These are phyloP conservation scores for Zygoascus hellenicus DNA, from an alignment of 1,139 yeast species.

Conservation along the genomic window DNA sequence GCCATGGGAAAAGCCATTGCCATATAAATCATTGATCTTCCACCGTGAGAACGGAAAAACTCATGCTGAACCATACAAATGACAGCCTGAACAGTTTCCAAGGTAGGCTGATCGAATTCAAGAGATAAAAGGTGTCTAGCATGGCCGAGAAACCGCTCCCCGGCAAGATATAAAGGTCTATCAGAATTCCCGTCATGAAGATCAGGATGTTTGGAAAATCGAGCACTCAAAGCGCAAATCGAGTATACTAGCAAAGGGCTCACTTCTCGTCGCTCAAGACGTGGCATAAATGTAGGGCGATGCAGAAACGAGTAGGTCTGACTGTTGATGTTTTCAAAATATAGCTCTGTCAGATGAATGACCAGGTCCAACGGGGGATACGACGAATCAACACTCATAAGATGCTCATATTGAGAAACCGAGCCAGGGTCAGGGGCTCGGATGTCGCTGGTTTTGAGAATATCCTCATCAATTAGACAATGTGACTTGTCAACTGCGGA, in stretches of 20 bases:
- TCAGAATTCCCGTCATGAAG: constrained; percentile 13
- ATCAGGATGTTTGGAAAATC: constrained; percentile 35
- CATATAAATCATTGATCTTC: constrained; percentile 34
- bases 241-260: constrained; percentile 32
- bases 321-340: constrained; percentile 34
- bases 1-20: constrained; percentile 37
- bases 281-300: constrained; percentile 32
- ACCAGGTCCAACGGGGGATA: constrained; percentile 22
- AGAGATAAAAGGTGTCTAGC: constrained; percentile 30
- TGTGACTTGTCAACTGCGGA: neutral
- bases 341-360: constrained; percentile 28
- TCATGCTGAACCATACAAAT: constrained; percentile 34
- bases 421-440: neutral
- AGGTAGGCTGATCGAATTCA: constrained; percentile 33
- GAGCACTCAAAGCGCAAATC: constrained; percentile 35
- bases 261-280: constrained; percentile 28
- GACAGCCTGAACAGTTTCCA: constrained; percentile 36
- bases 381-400: constrained; percentile 9
- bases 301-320: constrained; percentile 37
- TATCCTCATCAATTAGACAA: neutral
- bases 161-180: constrained; percentile 28
- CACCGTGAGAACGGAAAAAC: constrained; percentile 33
- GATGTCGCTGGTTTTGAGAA: neutral
- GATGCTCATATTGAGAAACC: neutral
- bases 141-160: constrained; percentile 30